phyloP scores from a whole-genome alignment of 75 land plant genomes.

The Sequoiadendron giganteum region DNA sequence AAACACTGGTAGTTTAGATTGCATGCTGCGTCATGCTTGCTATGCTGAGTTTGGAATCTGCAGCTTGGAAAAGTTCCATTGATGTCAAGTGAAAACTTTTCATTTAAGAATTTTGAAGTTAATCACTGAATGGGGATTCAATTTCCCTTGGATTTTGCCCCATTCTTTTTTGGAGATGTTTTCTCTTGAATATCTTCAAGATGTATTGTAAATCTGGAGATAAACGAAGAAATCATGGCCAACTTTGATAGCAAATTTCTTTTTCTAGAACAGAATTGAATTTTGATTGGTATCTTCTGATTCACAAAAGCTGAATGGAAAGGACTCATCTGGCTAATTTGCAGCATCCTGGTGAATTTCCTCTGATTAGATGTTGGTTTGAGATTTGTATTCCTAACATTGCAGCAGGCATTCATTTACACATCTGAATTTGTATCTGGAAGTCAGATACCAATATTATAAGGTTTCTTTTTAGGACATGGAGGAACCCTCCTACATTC shows the following conservation, averaged over 20 bases:
- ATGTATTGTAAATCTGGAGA: slow-evolving; percentile 2
- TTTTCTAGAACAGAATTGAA: not conserved
- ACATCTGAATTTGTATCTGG: not conserved
- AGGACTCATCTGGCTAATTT: not conserved
- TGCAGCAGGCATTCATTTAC: not conserved
- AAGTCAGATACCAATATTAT: not conserved
- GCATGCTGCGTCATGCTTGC: slow-evolving; percentile 25
- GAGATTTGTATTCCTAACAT: not conserved
- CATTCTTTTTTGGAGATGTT: not conserved
- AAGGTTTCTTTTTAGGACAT: not conserved
- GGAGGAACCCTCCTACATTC: not conserved
- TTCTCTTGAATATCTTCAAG: not conserved
- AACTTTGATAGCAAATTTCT: not conserved
- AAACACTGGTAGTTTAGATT: slow-evolving; percentile 27
- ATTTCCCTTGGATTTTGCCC: slow-evolving; percentile 1
- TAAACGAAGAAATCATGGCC: not conserved
- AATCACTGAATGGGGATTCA: not conserved
- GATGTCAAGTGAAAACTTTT: not conserved
- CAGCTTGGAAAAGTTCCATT: slow-evolving; percentile 30
- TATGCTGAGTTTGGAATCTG: slow-evolving; percentile 34
- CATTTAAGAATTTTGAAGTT: not conserved
- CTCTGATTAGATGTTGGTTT: not conserved
- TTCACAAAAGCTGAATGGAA: not conserved
- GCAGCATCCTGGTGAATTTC: not conserved
- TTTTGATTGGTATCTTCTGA: not conserved